Evolutionary conservation across 106 monocot genomes (phyloP), one percentile per base, ranked within the genome.

Genomic region (Acorus gramineus): DNA sequence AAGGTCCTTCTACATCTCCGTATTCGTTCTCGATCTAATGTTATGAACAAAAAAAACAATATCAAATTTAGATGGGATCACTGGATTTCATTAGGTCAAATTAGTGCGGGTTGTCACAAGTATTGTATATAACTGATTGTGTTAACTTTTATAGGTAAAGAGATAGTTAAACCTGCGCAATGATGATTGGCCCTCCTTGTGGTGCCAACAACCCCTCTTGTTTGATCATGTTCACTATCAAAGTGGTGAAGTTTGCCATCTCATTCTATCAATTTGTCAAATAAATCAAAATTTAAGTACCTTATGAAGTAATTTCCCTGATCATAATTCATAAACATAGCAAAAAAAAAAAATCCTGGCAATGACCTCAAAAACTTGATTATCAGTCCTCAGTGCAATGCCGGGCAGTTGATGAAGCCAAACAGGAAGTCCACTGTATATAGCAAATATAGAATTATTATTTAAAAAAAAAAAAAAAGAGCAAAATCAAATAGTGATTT

Each of bases 211-310:
- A 54, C 42, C 80, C 71, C 65, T 80, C 76, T 28, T 61, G 42
- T 28, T 68, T 80, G 76, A 80, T 80, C 80, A 80, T 72, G 14
- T 60, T 76, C 4, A 80, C 76, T n/a, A 80, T 80, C 13, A 71
- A 61, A 52, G 55, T 45, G 2, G 70, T 70, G 51, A 70, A 70
- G 12, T 70, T 70, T 44, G 46, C 14, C 70, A 70, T 70, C 49
- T 55, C 5, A 55, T 12, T 11, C 10, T 49, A 6, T 3, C 3
- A 64, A 47, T n/a, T n/a, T 14, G 3, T 28, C 50, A 64, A 51
- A 12, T 50, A 56, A 56, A 11, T 55, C 3, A 42, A 48, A 61
- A 53, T 60, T 10, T 11, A 52, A 44, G 46, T 46, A 11, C 43
- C 59, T 50, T 9, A 51, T 11, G 10, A 47, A 44, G 5, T 5